Evolutionary conservation across 345 rosid genomes (phyloP).

Genomic region (Luvunga scandens): DNA sequence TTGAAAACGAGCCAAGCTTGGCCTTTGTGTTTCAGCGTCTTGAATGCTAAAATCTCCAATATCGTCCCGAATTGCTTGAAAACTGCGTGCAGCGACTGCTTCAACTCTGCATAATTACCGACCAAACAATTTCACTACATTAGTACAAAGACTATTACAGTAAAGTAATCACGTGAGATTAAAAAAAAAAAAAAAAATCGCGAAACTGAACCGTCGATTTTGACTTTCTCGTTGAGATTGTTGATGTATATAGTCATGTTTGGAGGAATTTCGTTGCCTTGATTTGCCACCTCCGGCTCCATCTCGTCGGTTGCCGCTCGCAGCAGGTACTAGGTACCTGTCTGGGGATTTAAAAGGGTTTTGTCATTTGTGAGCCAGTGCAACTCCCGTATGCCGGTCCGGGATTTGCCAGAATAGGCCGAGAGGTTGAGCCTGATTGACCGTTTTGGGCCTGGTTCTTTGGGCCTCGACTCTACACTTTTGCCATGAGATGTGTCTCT

Average conservation of each 20-base stretch:
- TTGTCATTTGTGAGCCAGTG: background rate
- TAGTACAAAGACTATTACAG: slow-evolving; percentile 36
- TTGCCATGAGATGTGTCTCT: accelerated
- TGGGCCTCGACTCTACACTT: background rate
- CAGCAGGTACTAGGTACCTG: background rate
- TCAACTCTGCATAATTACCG: slow-evolving; percentile 52
- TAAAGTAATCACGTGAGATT: background rate
- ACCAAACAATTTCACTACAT: background rate
- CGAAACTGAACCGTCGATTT: slow-evolving; percentile 60
- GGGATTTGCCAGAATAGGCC: background rate
- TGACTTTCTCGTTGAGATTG: slow-evolving; percentile 96
- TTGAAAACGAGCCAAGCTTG: slow-evolving; percentile 99
- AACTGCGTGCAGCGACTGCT: slow-evolving; percentile 86
- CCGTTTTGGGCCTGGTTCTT: background rate
- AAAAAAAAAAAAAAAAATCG: background rate
- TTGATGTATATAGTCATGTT: slow-evolving; percentile 92
- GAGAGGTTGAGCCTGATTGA: background rate
- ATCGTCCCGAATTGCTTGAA: slow-evolving; percentile 95
- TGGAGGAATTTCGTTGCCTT: slow-evolving; percentile 50
- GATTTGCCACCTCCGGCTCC: slow-evolving; percentile 41
- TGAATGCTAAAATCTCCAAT: slow-evolving; percentile 83
- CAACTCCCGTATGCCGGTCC: background rate
- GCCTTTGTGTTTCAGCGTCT: slow-evolving; percentile 96
- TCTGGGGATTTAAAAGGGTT: background rate
- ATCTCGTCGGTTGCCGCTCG: slow-evolving; percentile 21